phyloP scores from a whole-genome alignment of 768 basidiomycete genomes.

The Boletus reticulatus region DNA sequence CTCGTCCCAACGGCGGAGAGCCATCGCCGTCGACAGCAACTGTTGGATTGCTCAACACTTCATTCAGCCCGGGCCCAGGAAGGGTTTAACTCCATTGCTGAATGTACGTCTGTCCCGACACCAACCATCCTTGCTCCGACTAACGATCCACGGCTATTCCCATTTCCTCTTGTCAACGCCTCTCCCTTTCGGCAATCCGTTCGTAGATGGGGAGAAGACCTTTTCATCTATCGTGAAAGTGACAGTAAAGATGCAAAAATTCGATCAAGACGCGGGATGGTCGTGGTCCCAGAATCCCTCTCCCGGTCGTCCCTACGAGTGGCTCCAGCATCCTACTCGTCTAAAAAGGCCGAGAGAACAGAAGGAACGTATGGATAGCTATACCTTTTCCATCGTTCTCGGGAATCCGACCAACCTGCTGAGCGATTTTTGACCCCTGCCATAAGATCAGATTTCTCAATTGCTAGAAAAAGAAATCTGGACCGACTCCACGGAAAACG shows the following conservation, averaged over 20 bases:
- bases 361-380: no score
- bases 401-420: neutral
- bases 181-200: neutral
- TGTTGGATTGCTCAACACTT: neutral
- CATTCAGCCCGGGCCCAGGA: conserved; percentile 58
- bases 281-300: conserved; percentile 11
- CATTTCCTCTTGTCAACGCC: neutral
- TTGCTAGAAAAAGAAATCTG: conserved; percentile 44
- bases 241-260: conserved; percentile 81
- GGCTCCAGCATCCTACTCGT: neutral
- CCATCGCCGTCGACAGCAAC: neutral
- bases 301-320: neutral
- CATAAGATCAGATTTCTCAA: conserved; percentile 26
- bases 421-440: conserved; percentile 6
- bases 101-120: conserved; percentile 50
- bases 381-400: conserved; percentile 2
- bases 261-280: conserved; percentile 47
- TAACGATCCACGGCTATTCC: neutral
- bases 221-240: conserved; percentile 73
- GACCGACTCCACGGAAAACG: conserved; percentile 42
- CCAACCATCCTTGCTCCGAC: neutral
- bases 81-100: conserved; percentile 72
- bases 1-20: neutral
- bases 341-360: neutral
- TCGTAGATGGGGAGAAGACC: conserved; percentile 72